phyloP scores from a whole-genome alignment of 345 rosid genomes.

The Eucalyptus brandiana region DNA sequence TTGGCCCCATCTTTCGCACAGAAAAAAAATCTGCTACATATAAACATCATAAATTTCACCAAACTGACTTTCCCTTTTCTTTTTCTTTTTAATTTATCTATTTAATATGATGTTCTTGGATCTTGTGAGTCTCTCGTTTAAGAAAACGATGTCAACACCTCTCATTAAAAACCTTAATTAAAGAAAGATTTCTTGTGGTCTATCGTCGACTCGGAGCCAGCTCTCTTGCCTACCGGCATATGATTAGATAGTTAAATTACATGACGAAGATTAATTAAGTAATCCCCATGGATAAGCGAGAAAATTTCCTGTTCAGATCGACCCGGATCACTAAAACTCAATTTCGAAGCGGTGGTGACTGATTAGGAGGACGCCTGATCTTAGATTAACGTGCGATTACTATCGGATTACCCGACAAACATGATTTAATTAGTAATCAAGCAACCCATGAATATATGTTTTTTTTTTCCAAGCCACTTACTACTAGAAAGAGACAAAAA shows the following conservation, averaged over 20 bases:
- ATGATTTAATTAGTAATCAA: conserved; percentile 7
- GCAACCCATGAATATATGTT: background rate
- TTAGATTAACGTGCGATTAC: background rate
- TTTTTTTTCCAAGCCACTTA: background rate
- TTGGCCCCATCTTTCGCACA: background rate
- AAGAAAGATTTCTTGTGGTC: background rate
- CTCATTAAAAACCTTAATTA: background rate
- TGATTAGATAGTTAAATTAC: background rate
- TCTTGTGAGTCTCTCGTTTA: background rate
- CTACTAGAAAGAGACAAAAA: background rate
- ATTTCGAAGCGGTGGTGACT: background rate
- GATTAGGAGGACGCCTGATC: background rate
- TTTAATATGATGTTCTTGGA: background rate
- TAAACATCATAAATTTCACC: background rate
- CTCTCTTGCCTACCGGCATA: background rate
- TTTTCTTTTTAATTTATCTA: background rate
- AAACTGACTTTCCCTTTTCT: background rate
- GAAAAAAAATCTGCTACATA: background rate
- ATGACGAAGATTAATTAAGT: background rate
- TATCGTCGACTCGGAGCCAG: background rate
- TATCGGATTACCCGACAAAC: background rate
- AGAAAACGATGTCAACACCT: background rate
- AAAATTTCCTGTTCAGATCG: background rate
- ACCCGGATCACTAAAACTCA: background rate
- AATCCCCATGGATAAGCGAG: background rate